Conservation (phyloP, 2,329 filamentous ascomycete genomes). For the Arthrobotrys musiformis region DNA sequence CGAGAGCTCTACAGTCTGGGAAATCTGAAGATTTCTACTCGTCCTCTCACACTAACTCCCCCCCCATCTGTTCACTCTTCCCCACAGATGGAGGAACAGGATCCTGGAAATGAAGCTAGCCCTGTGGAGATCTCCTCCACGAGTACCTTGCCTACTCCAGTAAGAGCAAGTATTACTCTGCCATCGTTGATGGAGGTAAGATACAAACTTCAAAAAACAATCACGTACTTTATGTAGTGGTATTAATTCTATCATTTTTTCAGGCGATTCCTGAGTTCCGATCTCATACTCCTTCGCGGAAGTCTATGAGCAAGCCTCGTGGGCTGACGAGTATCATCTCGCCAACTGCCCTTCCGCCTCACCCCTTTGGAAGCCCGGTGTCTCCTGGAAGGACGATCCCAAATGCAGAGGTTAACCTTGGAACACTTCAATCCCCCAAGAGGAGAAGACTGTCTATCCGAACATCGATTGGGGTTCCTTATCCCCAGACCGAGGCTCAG, state of each 20-base stretch:
- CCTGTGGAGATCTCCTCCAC: slow-evolving; percentile 45
- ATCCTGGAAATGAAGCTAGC: slow-evolving; percentile 49
- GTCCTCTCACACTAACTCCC: slow-evolving; percentile 51
- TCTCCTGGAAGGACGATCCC: slow-evolving; percentile 51
- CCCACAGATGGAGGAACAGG: slow-evolving; percentile 55
- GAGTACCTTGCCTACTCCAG: slow-evolving; percentile 26
- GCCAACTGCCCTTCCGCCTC: slow-evolving; percentile 51
- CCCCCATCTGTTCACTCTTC: slow-evolving; percentile 54
- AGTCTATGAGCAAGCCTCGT: slow-evolving; percentile 52
- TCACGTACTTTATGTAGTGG: not conserved
- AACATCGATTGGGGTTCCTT: slow-evolving; percentile 51
- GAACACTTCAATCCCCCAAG: slow-evolving; percentile 46
- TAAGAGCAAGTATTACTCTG: slow-evolving; percentile 36
- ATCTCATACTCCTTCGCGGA: slow-evolving; percentile 56
- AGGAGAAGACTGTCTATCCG: slow-evolving; percentile 48
- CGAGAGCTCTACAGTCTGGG: slow-evolving; percentile 48
- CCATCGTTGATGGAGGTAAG: slow-evolving; percentile 59
- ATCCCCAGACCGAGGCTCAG: slow-evolving; percentile 50
- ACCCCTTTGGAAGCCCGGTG: slow-evolving; percentile 49
- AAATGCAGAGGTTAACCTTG: slow-evolving; percentile 48
- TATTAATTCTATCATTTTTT: slow-evolving; percentile 36
- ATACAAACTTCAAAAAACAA: slow-evolving; percentile 13
- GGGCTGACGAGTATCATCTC: slow-evolving; percentile 53
- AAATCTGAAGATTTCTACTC: slow-evolving; percentile 52
- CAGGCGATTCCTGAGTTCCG: slow-evolving; percentile 59